Evolutionary conservation across 495 filamentous ascomycete genomes (phyloP).

Genomic region (Xylaria scruposa): DNA sequence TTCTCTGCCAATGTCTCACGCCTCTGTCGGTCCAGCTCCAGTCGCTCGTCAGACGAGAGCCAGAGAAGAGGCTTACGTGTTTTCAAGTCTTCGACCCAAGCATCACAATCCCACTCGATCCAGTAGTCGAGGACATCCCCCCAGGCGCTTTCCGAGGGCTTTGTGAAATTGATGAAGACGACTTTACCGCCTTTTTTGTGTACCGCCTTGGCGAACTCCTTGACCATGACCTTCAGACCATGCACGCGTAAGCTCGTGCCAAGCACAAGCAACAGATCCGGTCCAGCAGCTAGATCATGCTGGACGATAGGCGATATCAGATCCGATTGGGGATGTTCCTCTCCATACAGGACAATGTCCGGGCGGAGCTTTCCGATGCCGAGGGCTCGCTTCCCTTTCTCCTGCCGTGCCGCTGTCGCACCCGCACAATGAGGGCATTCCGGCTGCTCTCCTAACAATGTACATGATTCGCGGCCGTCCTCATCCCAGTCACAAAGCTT

Average conservation of each 20-base stretch:
- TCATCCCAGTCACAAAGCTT: constrained; percentile 66
- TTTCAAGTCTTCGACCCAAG: constrained; percentile 68
- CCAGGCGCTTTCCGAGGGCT: constrained; percentile 71
- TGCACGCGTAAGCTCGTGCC: constrained; percentile 74
- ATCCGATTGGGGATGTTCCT: constrained; percentile 72
- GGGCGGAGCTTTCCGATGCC: constrained; percentile 69
- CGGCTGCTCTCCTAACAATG: constrained; percentile 64
- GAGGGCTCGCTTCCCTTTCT: constrained; percentile 66
- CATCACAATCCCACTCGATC: constrained; percentile 74
- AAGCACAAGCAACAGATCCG: constrained; percentile 70
- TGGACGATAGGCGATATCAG: constrained; percentile 65
- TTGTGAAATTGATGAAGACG: constrained; percentile 72
- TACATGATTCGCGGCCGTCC: constrained; percentile 52
- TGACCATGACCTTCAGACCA: constrained; percentile 70
- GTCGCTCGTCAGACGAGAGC: constrained; percentile 51
- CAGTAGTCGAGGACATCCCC: constrained; percentile 71
- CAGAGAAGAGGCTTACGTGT: constrained; percentile 62
- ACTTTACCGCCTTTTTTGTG: constrained; percentile 69
- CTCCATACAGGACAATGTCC: constrained; percentile 73
- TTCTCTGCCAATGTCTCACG: constrained; percentile 40
- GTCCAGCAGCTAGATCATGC: constrained; percentile 65
- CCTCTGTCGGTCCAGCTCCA: constrained; percentile 44
- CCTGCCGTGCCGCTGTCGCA: constrained; percentile 61
- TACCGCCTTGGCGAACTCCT: constrained; percentile 72
- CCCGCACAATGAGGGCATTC: constrained; percentile 66